These are phyloP conservation scores for Russula sp. DNA, from an alignment of 768 basidiomycete genomes.

Conservation along the genomic window DNA sequence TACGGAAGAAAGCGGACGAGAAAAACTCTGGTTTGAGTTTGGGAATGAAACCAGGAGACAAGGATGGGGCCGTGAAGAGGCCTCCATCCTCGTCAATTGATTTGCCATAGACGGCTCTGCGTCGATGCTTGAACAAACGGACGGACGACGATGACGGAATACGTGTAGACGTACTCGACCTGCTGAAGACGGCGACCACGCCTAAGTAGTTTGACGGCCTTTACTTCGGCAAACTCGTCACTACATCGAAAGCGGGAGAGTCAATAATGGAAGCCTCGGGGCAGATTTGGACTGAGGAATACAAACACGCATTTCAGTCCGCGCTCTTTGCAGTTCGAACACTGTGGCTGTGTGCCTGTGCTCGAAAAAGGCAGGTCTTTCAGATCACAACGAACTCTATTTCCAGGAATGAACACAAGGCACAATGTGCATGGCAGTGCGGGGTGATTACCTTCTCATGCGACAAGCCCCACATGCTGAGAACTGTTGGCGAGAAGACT, in stretches of 20 bases:
- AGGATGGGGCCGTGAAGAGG: slow-evolving; percentile 32
- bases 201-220: slow-evolving; percentile 79
- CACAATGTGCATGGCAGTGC: neutral
- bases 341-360: slow-evolving; percentile 44
- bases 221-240: slow-evolving; percentile 88
- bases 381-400: slow-evolving; percentile 87
- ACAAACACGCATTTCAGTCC: slow-evolving; percentile 91
- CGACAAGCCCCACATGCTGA: slow-evolving; percentile 94
- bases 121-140: slow-evolving; percentile 11
- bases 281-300: neutral
- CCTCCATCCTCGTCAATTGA: slow-evolving; percentile 40
- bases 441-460: slow-evolving; percentile 58
- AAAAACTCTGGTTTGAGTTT: slow-evolving; percentile 76
- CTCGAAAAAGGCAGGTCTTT: slow-evolving; percentile 64
- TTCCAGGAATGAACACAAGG: slow-evolving; percentile 9
- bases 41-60: slow-evolving; percentile 56
- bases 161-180: slow-evolving; percentile 57
- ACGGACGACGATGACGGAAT: slow-evolving; percentile 10
- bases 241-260: slow-evolving; percentile 36
- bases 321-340: slow-evolving; percentile 88
- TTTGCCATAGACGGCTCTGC: slow-evolving; percentile 76
- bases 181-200: slow-evolving; percentile 76
- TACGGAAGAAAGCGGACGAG: slow-evolving; percentile 74
- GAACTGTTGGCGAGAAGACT: slow-evolving; percentile 77
- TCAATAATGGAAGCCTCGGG: neutral